A percentile compares a stretch with the other conserved stretches of the same genome.
Evolutionary conservation across 345 rosid genomes (phyloP).

Genomic region (Populus ilicifolia): DNA sequence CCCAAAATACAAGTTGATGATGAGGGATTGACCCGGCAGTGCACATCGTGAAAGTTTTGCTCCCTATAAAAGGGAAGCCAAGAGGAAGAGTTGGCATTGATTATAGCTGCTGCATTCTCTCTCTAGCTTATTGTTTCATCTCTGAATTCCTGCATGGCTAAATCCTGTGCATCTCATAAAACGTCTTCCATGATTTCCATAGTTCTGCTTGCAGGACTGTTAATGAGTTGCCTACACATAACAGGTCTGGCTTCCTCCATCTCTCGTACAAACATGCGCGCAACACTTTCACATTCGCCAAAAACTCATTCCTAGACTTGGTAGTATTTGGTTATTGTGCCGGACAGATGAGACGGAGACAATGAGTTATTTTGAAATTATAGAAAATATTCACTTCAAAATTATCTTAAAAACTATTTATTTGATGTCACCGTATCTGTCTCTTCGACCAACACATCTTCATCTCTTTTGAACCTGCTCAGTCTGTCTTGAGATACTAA

Average conservation of each 20-base stretch:
- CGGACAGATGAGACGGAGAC: too few relatives aligned
- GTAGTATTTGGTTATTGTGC: too few relatives aligned
- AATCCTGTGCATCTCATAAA: not conserved
- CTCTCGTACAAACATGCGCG: not conserved
- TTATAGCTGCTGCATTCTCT: not conserved
- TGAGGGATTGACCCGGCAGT: not conserved
- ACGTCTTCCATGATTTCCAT: not conserved
- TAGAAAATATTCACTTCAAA: too few relatives aligned
- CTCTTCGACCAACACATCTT: too few relatives aligned
- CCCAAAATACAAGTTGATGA: too few relatives aligned
- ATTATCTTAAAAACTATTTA: too few relatives aligned
- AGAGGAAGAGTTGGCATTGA: not conserved
- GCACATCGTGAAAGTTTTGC: not conserved
- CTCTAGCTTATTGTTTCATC: not conserved
- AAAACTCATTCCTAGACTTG: too few relatives aligned
- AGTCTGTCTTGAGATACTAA: too few relatives aligned
- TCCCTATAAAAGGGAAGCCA: not conserved
- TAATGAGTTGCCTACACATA: not conserved
- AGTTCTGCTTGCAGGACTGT: not conserved
- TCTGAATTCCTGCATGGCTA: not conserved
- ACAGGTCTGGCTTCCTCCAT: constrained; percentile 4
- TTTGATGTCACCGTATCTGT: too few relatives aligned
- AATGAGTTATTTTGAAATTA: too few relatives aligned
- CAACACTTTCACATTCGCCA: too few relatives aligned
- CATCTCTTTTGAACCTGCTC: too few relatives aligned